Conservation (phyloP, 495 filamentous ascomycete genomes). For the Trichoderma virens region DNA sequence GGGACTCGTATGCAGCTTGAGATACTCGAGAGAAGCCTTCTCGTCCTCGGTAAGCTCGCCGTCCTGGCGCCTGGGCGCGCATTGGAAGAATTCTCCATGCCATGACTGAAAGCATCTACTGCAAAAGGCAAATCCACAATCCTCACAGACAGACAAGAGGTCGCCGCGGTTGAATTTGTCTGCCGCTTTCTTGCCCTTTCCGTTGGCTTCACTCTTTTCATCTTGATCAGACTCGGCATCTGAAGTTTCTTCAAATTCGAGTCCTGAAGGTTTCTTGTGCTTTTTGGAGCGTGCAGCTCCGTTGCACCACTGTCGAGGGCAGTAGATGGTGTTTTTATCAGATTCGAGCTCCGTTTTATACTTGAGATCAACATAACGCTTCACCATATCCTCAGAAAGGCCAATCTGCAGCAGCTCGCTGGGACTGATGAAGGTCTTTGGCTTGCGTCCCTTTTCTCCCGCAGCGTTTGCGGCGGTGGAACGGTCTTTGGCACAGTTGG, state of each 20-base stretch:
- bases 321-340: conserved; percentile 89
- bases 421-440: conserved; percentile 64
- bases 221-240: conserved; percentile 43
- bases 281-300: conserved; percentile 77
- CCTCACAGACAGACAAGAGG: conserved; percentile 71
- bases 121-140: conserved; percentile 92
- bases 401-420: conserved; percentile 86
- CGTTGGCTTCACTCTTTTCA: conserved; percentile 12
- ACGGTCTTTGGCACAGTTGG: conserved; percentile 63
- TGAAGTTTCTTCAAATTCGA: conserved; percentile 38
- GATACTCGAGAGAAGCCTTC: conserved; percentile 71
- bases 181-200: background rate
- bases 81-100: conserved; percentile 74
- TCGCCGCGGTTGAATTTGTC: conserved; percentile 21
- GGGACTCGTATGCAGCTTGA: conserved; percentile 68
- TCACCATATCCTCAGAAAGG: conserved; percentile 60
- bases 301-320: conserved; percentile 89
- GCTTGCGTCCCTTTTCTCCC: conserved; percentile 31
- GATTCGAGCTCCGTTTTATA: conserved; percentile 86
- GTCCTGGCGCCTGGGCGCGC: conserved; percentile 51
- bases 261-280: conserved; percentile 59
- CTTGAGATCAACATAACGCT: conserved; percentile 81
- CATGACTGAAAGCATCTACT: conserved; percentile 55
- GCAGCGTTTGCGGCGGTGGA: conserved; percentile 22
- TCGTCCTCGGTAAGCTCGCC: conserved; percentile 74